Percentiles rank a stretch among this genome's conserved stretches.
Evolutionary conservation across 1,284 basidiomycete species (phyloP).

Genomic region (Meripilus lineatus): DNA sequence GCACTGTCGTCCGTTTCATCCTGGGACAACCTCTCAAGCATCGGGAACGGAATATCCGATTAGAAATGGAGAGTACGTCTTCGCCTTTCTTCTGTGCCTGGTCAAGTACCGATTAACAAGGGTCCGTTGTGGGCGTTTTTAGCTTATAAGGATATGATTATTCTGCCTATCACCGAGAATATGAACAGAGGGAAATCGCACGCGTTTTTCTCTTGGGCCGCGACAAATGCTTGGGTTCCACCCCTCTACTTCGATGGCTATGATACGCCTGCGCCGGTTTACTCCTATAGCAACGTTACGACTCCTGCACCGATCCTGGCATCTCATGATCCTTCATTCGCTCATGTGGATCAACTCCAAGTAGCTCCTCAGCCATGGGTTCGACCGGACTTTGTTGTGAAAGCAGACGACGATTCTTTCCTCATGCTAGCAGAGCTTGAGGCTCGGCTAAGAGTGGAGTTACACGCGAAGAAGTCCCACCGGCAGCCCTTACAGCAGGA

Average conservation of each 20-base stretch:
- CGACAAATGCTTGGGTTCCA: constrained; percentile 89
- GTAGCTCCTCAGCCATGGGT: constrained; percentile 56
- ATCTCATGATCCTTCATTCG: constrained; percentile 57
- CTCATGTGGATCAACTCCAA: constrained; percentile 46
- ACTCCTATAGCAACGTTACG: constrained; percentile 60
- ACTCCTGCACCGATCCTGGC: constrained; percentile 52
- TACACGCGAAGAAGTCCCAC: too few species aligned
- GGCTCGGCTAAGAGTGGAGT: constrained; percentile 72
- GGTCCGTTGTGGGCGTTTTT: constrained; percentile 3
- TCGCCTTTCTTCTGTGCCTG: constrained; percentile 3
- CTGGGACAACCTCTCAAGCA: constrained; percentile 81
- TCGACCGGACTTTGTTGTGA: constrained; percentile 84
- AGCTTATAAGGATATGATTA: constrained; percentile 89
- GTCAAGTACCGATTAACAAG: background rate
- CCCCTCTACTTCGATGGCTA: constrained; percentile 48
- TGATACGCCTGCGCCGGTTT: constrained; percentile 30
- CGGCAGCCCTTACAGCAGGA: too few species aligned
- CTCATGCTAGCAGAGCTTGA: constrained; percentile 93
- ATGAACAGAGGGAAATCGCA: constrained; percentile 91
- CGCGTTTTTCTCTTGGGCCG: constrained; percentile 86
- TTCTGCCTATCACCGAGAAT: constrained; percentile 84
- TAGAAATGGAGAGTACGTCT: constrained; percentile 88
- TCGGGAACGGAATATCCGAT: constrained; percentile 74
- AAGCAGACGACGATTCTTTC: constrained; percentile 93
- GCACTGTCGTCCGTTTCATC: constrained; percentile 89